phyloP scores from a whole-genome alignment of 108 stramenopile genomes.

The Skeletonema marinoi region DNA sequence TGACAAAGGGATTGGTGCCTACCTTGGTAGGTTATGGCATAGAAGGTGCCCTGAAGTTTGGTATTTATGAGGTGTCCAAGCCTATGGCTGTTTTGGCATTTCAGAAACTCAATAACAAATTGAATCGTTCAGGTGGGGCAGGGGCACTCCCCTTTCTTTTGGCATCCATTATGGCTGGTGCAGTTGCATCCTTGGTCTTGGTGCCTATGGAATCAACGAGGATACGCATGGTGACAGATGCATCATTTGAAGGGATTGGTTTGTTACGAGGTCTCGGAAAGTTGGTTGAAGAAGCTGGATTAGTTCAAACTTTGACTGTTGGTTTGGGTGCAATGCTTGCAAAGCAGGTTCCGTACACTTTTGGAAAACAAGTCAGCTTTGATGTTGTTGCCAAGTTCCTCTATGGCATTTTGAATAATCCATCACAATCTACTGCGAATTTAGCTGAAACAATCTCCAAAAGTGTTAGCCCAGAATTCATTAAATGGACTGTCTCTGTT shows the following conservation, averaged over 20 bases:
- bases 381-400: conserved; percentile 77
- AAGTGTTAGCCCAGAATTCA: conserved; percentile 15
- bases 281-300: conserved; percentile 70
- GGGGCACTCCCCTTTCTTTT: conserved; percentile 64
- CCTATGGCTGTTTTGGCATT: conserved; percentile 62
- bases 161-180: conserved; percentile 86
- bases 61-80: conserved; percentile 92
- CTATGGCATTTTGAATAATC: conserved; percentile 49
- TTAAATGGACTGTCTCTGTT: conserved; percentile 77
- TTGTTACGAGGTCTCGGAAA: conserved; percentile 65
- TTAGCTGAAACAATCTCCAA: conserved; percentile 24
- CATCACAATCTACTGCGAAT: conserved; percentile 15
- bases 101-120: conserved; percentile 30
- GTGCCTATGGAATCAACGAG: conserved; percentile 91
- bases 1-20: conserved; percentile 82
- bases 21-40: conserved; percentile 90
- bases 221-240: conserved; percentile 91
- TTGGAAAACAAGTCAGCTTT: conserved; percentile 92
- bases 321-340: conserved; percentile 91
- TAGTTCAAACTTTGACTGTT: conserved; percentile 60
- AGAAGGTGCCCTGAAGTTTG: conserved; percentile 91
- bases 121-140: conserved; percentile 20
- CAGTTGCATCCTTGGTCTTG: conserved; percentile 84
- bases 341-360: conserved; percentile 96
- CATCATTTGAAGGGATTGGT: conserved; percentile 60